Percentiles rank a stretch among this genome's conserved stretches.
Evolutionary conservation across 192 early-diverging fungal genomes (phyloP).

Genomic region (Chytriomyces hyalinus): DNA sequence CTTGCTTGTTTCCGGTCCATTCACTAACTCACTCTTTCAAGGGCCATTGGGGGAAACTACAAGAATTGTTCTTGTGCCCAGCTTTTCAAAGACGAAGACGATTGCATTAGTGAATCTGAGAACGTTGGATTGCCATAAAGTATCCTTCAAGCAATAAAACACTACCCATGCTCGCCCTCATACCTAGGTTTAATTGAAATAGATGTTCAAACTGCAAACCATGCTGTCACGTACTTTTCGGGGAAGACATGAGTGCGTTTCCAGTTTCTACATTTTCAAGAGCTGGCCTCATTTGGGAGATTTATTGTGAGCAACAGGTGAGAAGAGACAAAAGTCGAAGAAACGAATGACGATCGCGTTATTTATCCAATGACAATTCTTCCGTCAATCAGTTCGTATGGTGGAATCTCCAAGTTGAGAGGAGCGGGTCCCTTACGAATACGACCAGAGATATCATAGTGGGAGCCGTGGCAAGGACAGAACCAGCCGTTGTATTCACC

Average conservation of each 20-base stretch:
- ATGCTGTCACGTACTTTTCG: too few relatives aligned
- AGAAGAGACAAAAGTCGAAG: not conserved
- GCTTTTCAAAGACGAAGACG: conserved; percentile 67
- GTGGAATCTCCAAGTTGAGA: conserved; percentile 96
- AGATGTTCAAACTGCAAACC: too few relatives aligned
- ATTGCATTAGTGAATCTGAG: conserved; percentile 82
- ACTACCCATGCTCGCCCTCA: not conserved
- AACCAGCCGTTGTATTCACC: conserved; percentile 99
- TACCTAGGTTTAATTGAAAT: not conserved
- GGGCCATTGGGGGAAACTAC: conserved; percentile 62
- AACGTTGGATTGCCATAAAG: conserved; percentile 57
- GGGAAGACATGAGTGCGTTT: too few relatives aligned
- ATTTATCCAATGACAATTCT: conserved; percentile 88
- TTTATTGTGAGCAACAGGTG: not conserved
- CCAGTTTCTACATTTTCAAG: too few relatives aligned
- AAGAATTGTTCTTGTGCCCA: conserved; percentile 77
- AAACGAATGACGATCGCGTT: not conserved
- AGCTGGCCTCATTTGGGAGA: not conserved
- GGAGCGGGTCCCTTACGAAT: conserved; percentile 98
- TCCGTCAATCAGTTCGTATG: conserved; percentile 67
- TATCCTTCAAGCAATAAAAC: conserved; percentile 19
- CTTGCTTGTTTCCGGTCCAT: not conserved
- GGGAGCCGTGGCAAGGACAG: conserved; percentile 99
- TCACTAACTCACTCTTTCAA: conserved; percentile 30
- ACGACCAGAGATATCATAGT: conserved; percentile 98